Evolutionary conservation across 176 grass and related monocot genomes (phyloP).

Genomic region (Canna indica): DNA sequence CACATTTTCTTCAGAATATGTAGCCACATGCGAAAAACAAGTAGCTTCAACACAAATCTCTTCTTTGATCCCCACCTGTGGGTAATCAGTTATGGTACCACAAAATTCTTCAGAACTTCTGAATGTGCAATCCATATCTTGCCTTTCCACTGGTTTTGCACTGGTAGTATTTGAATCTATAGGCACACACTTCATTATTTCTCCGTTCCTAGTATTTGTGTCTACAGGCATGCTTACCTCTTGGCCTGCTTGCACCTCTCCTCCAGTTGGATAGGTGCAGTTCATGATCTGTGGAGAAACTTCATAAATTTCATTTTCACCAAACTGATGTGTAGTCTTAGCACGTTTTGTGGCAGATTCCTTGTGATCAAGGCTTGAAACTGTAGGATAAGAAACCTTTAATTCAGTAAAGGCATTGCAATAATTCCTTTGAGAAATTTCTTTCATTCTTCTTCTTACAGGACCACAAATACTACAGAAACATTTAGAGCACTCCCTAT

Average conservation of each 20-base stretch:
- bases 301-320: slow-evolving; percentile 23
- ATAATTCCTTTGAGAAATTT: slow-evolving; percentile 30
- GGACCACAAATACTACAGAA: slow-evolving; percentile 32
- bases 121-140: slow-evolving; percentile 19
- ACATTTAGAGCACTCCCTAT: slow-evolving; percentile 11
- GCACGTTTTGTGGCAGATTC: slow-evolving; percentile 35
- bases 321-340: slow-evolving; percentile 24
- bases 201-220: neutral
- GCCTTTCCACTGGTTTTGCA: neutral
- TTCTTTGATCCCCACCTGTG: neutral
- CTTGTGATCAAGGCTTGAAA: slow-evolving; percentile 32
- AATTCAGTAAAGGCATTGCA: slow-evolving; percentile 32
- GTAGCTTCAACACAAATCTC: neutral
- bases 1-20: neutral
- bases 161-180: neutral
- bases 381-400: slow-evolving; percentile 30
- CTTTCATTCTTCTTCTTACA: slow-evolving; percentile 21
- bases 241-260: slow-evolving; percentile 20
- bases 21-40: neutral
- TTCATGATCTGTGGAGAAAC: slow-evolving; percentile 17
- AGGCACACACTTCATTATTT: neutral
- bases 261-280: slow-evolving; percentile 19
- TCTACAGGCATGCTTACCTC: slow-evolving; percentile 23
- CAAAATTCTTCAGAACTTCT: slow-evolving; percentile 16
- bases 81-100: neutral